Evolutionary conservation across 352 stramenopile species (phyloP), one percentile per base, ranked within the genome.

Genomic region (Globisporangium rhizosaccharum): DNA sequence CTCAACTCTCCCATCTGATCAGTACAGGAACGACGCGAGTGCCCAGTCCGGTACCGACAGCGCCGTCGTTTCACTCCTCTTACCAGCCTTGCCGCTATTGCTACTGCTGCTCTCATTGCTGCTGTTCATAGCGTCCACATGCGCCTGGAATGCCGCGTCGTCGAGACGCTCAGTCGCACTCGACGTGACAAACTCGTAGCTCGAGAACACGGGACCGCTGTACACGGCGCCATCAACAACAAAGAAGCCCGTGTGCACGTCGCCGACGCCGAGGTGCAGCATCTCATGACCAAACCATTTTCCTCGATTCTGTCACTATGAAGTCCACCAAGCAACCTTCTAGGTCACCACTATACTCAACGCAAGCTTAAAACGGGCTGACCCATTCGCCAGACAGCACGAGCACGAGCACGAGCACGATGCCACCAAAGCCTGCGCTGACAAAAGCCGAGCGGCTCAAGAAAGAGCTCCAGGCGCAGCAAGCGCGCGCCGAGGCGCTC

Each of bases 401-500:
- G n/a, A n/a, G n/a, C n/a, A n/a, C 26, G 9, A 30, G 36, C 36
- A 42, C 36, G 36, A 42, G 10, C 39, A 18, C 11, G 9, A 57
- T 57, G 53, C 23, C 53, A 9, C 54, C 54, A 15, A 59, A 59
- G 44, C 17, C 44, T 46, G 28, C 18, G 65, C 65, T 65, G 26
- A 65, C 67, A n/a, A 80, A 82, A 57, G 56, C 61, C 18, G 73
- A 82, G 55, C 75, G 83, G 15, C 53, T 85, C 37, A 65, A 76
- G 70, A 75, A 85, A 47, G 84, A 94, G 66, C 51, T 81, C 23
- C 64, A 69, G 39, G 84, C 84, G 23, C 80, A 87, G 57, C 73
- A 70, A 44, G 82, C 82, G 18, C 84, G 84, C 9, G 82, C 72
- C 18, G 72, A 76, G 59, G 84, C 84, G 30, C 64, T 88, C 46